phyloP scores from a whole-genome alignment of 257 asterid species.

The Sherardia arvensis region DNA sequence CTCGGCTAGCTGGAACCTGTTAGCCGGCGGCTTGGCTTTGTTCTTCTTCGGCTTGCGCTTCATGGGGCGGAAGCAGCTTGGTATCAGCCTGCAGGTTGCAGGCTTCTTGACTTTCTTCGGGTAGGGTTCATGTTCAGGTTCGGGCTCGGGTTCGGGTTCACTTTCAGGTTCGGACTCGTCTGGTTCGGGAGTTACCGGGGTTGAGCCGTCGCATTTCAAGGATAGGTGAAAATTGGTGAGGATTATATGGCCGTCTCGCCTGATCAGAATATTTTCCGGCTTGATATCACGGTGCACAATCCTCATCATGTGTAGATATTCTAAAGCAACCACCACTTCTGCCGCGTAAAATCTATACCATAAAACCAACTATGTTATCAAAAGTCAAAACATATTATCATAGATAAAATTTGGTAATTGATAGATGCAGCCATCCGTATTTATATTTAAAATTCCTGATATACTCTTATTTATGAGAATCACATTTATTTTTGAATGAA shows the following conservation, averaged over 20 bases:
- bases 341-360: conserved; percentile 66
- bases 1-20: conserved; percentile 32
- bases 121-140: too few relatives aligned
- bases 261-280: conserved; percentile 65
- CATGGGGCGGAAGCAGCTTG: conserved; percentile 7
- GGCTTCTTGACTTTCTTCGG: background rate
- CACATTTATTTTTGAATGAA: too few relatives aligned
- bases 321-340: conserved; percentile 68
- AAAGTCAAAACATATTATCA: too few relatives aligned
- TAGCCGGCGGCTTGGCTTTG: background rate
- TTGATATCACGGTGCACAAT: conserved; percentile 59
- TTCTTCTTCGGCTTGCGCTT: background rate
- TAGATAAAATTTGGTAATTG: too few relatives aligned
- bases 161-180: too few relatives aligned
- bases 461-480: too few relatives aligned
- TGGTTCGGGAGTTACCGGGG: background rate
- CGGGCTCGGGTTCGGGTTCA: too few relatives aligned
- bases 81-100: background rate
- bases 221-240: conserved; percentile 72
- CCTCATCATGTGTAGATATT: conserved; percentile 69
- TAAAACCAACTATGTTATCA: too few relatives aligned
- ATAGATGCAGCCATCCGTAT: too few relatives aligned
- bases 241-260: conserved; percentile 70
- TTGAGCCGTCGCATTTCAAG: conserved; percentile 34
- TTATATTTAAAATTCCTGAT: too few relatives aligned